These are phyloP conservation scores for Arthroderma uncinatum DNA, from an alignment of 2,329 filamentous ascomycete species.

Conservation along the genomic window DNA sequence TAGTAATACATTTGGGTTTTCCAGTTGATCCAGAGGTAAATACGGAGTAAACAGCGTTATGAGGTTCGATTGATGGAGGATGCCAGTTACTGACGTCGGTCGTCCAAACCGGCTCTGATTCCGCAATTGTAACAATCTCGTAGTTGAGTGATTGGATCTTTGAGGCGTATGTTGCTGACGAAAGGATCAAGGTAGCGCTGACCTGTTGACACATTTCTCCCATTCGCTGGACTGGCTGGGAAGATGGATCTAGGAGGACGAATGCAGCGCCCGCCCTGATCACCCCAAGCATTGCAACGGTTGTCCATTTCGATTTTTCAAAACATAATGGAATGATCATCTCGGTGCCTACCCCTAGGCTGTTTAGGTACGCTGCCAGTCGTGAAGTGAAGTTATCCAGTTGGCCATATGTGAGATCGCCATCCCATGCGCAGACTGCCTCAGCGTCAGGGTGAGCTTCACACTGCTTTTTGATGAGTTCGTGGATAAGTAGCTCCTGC, in stretches of 20 bases:
- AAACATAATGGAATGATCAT: slow-evolving; percentile 13
- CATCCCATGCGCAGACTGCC: slow-evolving; percentile 19
- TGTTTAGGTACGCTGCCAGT: slow-evolving; percentile 8
- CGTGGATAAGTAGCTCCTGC: slow-evolving; percentile 12
- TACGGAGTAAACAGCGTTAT: slow-evolving; percentile 30
- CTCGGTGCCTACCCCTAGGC: slow-evolving; percentile 9
- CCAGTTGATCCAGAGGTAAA: slow-evolving; percentile 31
- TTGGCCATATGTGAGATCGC: slow-evolving; percentile 13
- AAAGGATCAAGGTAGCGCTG: slow-evolving; percentile 4
- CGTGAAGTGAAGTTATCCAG: slow-evolving; percentile 15
- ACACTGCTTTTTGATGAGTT: slow-evolving; percentile 13
- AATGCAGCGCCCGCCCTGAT: slow-evolving; percentile 15
- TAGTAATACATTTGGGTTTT: slow-evolving; percentile 14
- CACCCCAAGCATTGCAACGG: slow-evolving; percentile 13
- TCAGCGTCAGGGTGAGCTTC: slow-evolving; percentile 9
- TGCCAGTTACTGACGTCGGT: neutral
- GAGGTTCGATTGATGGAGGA: slow-evolving; percentile 47
- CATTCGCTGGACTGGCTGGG: slow-evolving; percentile 9
- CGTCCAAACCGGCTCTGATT: neutral
- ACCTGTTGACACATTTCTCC: slow-evolving; percentile 4
- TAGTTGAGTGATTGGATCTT: neutral
- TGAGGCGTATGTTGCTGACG: neutral
- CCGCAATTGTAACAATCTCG: neutral
- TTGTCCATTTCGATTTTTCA: slow-evolving; percentile 14
- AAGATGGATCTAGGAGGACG: slow-evolving; percentile 12